These are phyloP conservation scores for Chaetothyriales sp. DNA, from an alignment of 2,329 filamentous ascomycete genomes.

Conservation along the genomic window DNA sequence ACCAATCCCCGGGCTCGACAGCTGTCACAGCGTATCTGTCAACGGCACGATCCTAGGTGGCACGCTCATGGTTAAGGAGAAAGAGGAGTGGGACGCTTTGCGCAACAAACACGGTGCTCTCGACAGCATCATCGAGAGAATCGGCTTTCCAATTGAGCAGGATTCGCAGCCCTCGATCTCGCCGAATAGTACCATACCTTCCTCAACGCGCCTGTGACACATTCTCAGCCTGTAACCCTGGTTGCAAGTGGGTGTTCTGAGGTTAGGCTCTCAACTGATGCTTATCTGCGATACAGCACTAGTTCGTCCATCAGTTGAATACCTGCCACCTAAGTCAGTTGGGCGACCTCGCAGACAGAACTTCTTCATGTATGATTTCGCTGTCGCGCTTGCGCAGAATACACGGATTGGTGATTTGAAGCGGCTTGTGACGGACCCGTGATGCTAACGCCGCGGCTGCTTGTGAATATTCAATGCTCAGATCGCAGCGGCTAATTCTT, in stretches of 20 bases:
- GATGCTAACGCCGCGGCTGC: too few species aligned
- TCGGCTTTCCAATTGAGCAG: slow-evolving; percentile 26
- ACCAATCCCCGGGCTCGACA: slow-evolving; percentile 28
- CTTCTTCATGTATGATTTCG: too few species aligned
- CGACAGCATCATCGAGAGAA: slow-evolving; percentile 28
- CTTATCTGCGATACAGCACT: too few species aligned
- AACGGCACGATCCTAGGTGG: slow-evolving; percentile 46
- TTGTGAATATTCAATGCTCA: too few species aligned
- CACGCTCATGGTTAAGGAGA: slow-evolving; percentile 45
- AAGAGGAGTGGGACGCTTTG: slow-evolving; percentile 40
- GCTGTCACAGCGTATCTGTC: slow-evolving; percentile 30
- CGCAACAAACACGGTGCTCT: slow-evolving; percentile 29
- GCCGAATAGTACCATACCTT: neutral
- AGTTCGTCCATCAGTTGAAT: too few species aligned
- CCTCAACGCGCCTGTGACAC: too few species aligned
- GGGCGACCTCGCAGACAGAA: too few species aligned
- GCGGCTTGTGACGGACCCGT: too few species aligned
- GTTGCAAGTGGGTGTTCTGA: neutral
- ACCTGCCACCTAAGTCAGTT: too few species aligned
- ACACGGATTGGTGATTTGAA: too few species aligned
- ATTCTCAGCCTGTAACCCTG: neutral
- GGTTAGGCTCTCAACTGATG: neutral
- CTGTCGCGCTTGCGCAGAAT: too few species aligned
- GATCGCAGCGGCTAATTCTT: too few species aligned
- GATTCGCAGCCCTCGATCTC: neutral